Percentiles rank a stretch among this genome's conserved stretches.
Evolutionary conservation across 2,329 filamentous ascomycete species (phyloP).

Genomic region (Penicillium sp.): DNA sequence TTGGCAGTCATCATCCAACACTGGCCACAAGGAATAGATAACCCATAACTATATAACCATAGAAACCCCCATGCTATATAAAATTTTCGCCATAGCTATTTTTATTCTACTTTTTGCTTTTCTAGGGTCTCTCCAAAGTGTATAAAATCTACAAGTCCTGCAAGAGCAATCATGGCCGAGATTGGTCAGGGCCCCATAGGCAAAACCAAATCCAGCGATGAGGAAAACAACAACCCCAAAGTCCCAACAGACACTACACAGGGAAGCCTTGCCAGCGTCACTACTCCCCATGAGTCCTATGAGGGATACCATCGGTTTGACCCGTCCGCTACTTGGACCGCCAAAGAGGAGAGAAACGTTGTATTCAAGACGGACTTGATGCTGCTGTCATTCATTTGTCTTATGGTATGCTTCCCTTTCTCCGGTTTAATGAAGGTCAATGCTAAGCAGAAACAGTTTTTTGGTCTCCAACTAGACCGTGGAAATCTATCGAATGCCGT

Average conservation of each 20-base stretch:
- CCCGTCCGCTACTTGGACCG: slow-evolving; percentile 35
- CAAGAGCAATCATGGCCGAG: not conserved
- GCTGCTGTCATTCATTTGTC: slow-evolving; percentile 14
- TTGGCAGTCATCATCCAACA: not conserved
- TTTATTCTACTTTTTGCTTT: not conserved
- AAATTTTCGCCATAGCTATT: not conserved
- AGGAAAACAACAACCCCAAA: not conserved
- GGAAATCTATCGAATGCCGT: slow-evolving; percentile 59
- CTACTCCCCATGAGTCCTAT: slow-evolving; percentile 26
- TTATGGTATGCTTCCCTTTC: slow-evolving; percentile 14
- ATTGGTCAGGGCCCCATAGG: not conserved
- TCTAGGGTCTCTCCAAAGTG: not conserved
- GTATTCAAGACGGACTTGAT: slow-evolving; percentile 27
- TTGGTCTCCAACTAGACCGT: slow-evolving; percentile 59
- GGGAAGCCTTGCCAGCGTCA: not conserved
- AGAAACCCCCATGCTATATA: not conserved
- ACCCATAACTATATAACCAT: not conserved
- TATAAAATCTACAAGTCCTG: not conserved
- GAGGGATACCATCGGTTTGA: slow-evolving; percentile 48
- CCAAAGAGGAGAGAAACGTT: slow-evolving; percentile 30
- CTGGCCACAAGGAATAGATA: not conserved
- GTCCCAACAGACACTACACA: not conserved
- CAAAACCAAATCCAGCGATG: not conserved
- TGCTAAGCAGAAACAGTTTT: slow-evolving; percentile 49
- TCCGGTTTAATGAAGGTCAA: not conserved